phyloP scores from a whole-genome alignment of 2,329 filamentous ascomycete species.

The Aureobasidium lini region DNA sequence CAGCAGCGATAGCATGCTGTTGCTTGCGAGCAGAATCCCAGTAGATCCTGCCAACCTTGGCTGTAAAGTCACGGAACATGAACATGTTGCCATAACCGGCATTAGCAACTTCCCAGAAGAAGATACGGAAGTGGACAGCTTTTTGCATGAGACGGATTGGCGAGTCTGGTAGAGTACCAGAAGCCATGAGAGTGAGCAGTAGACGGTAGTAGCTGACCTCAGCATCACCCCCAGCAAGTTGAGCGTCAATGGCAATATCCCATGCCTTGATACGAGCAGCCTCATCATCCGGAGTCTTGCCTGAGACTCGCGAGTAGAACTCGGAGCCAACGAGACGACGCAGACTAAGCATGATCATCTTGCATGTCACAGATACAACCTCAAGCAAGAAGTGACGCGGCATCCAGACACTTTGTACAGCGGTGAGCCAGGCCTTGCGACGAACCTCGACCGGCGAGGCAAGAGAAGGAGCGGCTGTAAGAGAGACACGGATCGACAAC shows the following conservation, averaged over 20 bases:
- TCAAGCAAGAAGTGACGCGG: slow-evolving; percentile 83
- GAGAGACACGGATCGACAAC: slow-evolving; percentile 28
- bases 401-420: slow-evolving; percentile 86
- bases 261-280: slow-evolving; percentile 81
- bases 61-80: slow-evolving; percentile 61
- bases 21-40: slow-evolving; percentile 76
- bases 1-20: slow-evolving; percentile 32
- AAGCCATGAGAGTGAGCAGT: slow-evolving; percentile 78
- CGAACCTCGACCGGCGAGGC: slow-evolving; percentile 79
- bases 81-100: slow-evolving; percentile 57
- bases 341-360: slow-evolving; percentile 73
- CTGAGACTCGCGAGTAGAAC: slow-evolving; percentile 70
- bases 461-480: slow-evolving; percentile 56
- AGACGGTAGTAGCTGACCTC: slow-evolving; percentile 85
- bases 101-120: slow-evolving; percentile 71
- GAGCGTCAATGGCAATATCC: slow-evolving; percentile 87
- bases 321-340: slow-evolving; percentile 70
- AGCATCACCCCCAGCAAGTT: slow-evolving; percentile 81
- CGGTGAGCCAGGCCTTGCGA: slow-evolving; percentile 84
- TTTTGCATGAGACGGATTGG: slow-evolving; percentile 83
- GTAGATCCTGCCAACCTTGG: slow-evolving; percentile 63
- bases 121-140: slow-evolving; percentile 80
- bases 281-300: slow-evolving; percentile 77
- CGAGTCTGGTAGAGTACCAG: slow-evolving; percentile 76
- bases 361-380: slow-evolving; percentile 68